Evolutionary conservation across 176 grass and related monocot species (phyloP), one percentile per base, ranked within the genome.

Genomic region (Aegilops speltoides): DNA sequence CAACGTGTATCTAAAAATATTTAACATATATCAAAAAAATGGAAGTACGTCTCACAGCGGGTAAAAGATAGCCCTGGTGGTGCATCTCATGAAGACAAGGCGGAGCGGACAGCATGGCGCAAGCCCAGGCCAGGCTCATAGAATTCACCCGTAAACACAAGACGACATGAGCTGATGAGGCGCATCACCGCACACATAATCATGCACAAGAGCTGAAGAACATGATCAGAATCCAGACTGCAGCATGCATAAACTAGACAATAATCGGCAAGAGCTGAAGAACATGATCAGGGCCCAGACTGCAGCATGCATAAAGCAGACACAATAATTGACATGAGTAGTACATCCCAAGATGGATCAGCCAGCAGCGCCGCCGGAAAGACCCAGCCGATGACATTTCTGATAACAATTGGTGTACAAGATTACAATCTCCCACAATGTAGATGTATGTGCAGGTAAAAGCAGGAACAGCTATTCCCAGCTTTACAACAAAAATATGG

Each of bases 381-480:
- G 16, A 77, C 36, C 16, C 64, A 4, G 16, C 77, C 50, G 10
- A 69, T 52, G 48, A 22, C 45, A 84, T 84, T 80, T 65, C 22
- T 1, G 16, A 26, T 33, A 36, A 28, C 52, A 84, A 50, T 31
- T 80, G 68, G 60, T 69, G 68, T 63, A 52, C 76, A 91, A 24
- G 84, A 76, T 68, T 68, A 48, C 6, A 24, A 26, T 48, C 69
- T 57, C 68, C 64, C 63, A 72, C 19, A 71, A 88, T 63, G 32
- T 63, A 81, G 63, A 25, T 32, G 36, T 84, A 81, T 77, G 82
- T 82, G 86, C 82, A 88, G 61, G 77, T 88, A 85, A 32, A 85
- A 25, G 77, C 61, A 32, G n/a, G 61, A 40, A 77, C 2, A 62
- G 6, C 19, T 4, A 54, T 43, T 15, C 61, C 78, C 33, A 79